A percentile compares a stretch with the other conserved stretches of the same genome.
phyloP scores from a whole-genome alignment of 2,329 filamentous ascomycete genomes.

The Aureobasidium uvarum region DNA sequence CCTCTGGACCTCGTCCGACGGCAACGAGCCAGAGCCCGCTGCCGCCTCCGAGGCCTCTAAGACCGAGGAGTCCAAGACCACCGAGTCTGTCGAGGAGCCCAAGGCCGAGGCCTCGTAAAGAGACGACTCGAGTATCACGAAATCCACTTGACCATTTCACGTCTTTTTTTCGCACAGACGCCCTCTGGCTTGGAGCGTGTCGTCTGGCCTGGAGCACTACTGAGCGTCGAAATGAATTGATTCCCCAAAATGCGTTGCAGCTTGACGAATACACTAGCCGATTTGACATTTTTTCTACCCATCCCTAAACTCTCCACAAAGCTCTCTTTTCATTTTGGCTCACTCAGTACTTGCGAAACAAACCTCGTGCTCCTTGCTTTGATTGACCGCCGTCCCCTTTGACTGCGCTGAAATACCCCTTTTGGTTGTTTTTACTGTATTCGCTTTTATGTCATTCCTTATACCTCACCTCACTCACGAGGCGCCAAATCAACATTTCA shows the following conservation, averaged over 20 bases:
- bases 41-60: slow-evolving; percentile 59
- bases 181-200: slow-evolving; percentile 26
- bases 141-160: slow-evolving; percentile 26
- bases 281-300: slow-evolving; percentile 24
- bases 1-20: slow-evolving; percentile 95
- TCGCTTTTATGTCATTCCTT: slow-evolving; percentile 22
- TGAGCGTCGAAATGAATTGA: slow-evolving; percentile 29
- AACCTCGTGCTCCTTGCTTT: slow-evolving; percentile 12
- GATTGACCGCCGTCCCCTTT: background rate
- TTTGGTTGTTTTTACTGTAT: slow-evolving; percentile 25
- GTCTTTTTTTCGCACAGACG: slow-evolving; percentile 27
- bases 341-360: slow-evolving; percentile 13
- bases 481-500: slow-evolving; percentile 20
- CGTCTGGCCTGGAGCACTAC: slow-evolving; percentile 26
- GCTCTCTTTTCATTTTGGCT: slow-evolving; percentile 8
- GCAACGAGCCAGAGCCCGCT: slow-evolving; percentile 69
- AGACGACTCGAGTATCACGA: slow-evolving; percentile 19
- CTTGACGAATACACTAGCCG: slow-evolving; percentile 28
- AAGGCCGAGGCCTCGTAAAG: slow-evolving; percentile 24
- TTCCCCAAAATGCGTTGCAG: slow-evolving; percentile 29
- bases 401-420: slow-evolving; percentile 26
- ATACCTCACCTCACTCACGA: background rate
- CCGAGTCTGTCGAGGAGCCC: slow-evolving; percentile 40
- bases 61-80: slow-evolving; percentile 54
- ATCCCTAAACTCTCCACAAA: slow-evolving; percentile 13